Evolutionary conservation across 495 filamentous ascomycete genomes (phyloP), one percentile per base, ranked within the genome.

Genomic region (Gamarada debralockiae): DNA sequence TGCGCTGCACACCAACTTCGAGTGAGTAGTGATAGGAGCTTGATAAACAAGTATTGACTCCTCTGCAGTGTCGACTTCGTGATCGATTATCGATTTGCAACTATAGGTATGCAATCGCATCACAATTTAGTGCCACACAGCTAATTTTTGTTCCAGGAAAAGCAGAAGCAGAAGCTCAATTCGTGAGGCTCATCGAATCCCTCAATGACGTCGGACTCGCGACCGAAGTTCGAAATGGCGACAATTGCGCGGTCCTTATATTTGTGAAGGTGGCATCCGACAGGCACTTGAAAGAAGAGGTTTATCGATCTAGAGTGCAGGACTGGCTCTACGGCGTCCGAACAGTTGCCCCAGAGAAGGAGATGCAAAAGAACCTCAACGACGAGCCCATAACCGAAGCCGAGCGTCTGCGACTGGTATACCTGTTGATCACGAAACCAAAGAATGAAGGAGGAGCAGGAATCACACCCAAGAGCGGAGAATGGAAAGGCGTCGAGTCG

Each of bases 241-340:
- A 87, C 52, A 81, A 85, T 14, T 76, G 79, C 39, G 89, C 88
- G 4, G 69, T 97, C 33, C 73, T 98, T 37, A 74, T 98, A 45
- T 97, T 97, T 65, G 77, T 88, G 59, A 85, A 86, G 61, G 82
- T 92, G 14, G 82, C 81, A 43, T 89, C 85, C 2, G 72, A 82
- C 34, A 68, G 77, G 52, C 77, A 84, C 51, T 70, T 92, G 45
- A 68, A 73, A 51, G 69, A 67, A 39, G 80, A 86, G 43, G 79
- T 88, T 48, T 89, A 90, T 60, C 79, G 82, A 46, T 86, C 84
- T 10, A 33, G 93, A 45, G 84, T 97, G 41, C 90, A 90, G 62
- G 95, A 98, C 72, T 98, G 93, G 93, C 85, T 97, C 22, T 86
- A 92, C 70, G 90, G 93, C 27, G 86, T 97, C 33, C 85, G 90